These are phyloP conservation scores for Fusarium guadeloupense DNA, from an alignment of 2,329 filamentous ascomycete species.

Conservation along the genomic window DNA sequence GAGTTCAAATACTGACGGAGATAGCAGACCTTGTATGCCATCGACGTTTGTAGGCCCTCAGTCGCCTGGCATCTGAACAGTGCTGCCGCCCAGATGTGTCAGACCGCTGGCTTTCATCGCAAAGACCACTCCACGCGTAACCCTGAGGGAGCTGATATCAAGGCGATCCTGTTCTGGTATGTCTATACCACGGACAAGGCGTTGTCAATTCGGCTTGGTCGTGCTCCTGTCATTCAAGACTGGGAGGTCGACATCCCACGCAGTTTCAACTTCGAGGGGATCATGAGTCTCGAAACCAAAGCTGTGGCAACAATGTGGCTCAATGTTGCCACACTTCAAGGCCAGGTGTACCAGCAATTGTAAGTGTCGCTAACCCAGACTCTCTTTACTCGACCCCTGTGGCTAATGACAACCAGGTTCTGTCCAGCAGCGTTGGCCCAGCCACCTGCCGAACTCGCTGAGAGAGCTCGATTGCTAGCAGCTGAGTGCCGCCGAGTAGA, in stretches of 20 bases:
- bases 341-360: slow-evolving; percentile 65
- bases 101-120: slow-evolving; percentile 70
- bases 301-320: slow-evolving; percentile 64
- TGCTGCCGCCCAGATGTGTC: slow-evolving; percentile 67
- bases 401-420: slow-evolving; percentile 53
- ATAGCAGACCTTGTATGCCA: slow-evolving; percentile 65
- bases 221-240: slow-evolving; percentile 66
- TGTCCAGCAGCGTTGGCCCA: slow-evolving; percentile 57
- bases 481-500: slow-evolving; percentile 51
- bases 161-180: slow-evolving; percentile 59
- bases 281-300: slow-evolving; percentile 43
- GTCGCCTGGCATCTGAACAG: slow-evolving; percentile 71
- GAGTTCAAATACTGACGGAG: slow-evolving; percentile 2
- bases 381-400: not conserved
- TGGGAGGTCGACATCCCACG: slow-evolving; percentile 66
- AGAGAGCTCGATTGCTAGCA: slow-evolving; percentile 52
- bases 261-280: slow-evolving; percentile 54
- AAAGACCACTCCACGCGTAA: slow-evolving; percentile 45
- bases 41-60: slow-evolving; percentile 69
- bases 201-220: slow-evolving; percentile 67
- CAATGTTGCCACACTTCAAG: slow-evolving; percentile 64
- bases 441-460: slow-evolving; percentile 52
- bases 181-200: slow-evolving; percentile 67
- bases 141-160: slow-evolving; percentile 47
- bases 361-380: slow-evolving; percentile 28